Conservation (phyloP, 2,329 filamentous ascomycete species). For the Nemania sp. region DNA sequence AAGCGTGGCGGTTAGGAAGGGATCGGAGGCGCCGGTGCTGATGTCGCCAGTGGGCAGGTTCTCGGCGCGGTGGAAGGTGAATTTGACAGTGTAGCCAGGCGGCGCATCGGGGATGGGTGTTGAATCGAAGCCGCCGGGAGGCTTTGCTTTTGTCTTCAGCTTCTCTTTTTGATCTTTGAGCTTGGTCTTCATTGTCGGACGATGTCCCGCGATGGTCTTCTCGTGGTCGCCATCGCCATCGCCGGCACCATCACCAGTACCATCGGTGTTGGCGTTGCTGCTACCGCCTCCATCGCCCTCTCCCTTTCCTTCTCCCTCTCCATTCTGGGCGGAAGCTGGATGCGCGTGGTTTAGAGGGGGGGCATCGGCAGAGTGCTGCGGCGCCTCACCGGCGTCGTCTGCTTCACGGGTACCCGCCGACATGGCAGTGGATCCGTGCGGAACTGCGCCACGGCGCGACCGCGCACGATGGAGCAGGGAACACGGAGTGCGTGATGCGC, state of each 20-base stretch:
- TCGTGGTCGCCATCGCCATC: constrained; percentile 13
- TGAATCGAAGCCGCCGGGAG: constrained; percentile 76
- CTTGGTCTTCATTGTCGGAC: constrained; percentile 39
- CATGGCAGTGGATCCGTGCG: constrained; percentile 16
- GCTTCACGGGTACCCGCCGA: constrained; percentile 18
- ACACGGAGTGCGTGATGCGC: constrained; percentile 4
- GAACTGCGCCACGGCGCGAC: constrained; percentile 10
- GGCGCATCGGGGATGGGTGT: constrained; percentile 76
- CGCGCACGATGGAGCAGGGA: constrained; percentile 8
- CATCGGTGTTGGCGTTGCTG: no score
- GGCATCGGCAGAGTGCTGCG: constrained; percentile 24
- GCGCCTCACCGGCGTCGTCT: constrained; percentile 42
- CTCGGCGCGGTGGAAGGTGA: constrained; percentile 79
- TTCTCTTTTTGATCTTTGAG: constrained; percentile 44
- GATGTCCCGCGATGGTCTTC: constrained; percentile 13
- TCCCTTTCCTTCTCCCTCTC: no score
- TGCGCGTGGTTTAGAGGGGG: constrained; percentile 20
- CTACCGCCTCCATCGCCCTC: constrained; percentile 4
- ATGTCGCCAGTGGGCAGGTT: constrained; percentile 86
- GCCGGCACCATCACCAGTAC: no score
- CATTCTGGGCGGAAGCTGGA: constrained; percentile 13
- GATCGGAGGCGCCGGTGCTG: constrained; percentile 76
- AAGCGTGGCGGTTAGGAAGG: constrained; percentile 78
- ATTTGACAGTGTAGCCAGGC: constrained; percentile 80
- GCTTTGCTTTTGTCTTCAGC: constrained; percentile 50